phyloP scores from a whole-genome alignment of 2,329 filamentous ascomycete species.

The Penicillium expansum region DNA sequence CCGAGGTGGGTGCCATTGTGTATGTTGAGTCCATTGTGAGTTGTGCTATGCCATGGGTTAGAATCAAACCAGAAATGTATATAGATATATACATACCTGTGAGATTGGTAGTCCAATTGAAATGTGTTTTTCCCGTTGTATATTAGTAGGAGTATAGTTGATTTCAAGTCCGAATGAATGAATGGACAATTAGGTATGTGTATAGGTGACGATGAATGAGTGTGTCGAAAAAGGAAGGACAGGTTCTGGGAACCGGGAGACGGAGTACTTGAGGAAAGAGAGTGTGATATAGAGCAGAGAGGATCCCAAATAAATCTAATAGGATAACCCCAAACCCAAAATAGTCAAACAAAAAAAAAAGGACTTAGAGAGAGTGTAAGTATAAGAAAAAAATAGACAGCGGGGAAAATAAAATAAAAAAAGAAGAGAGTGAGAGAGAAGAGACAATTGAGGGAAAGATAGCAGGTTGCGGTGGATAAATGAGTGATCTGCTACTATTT shows the following conservation, averaged over 20 bases:
- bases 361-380: slow-evolving; percentile 26
- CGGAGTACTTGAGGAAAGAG: slow-evolving; percentile 26
- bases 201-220: slow-evolving; percentile 16
- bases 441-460: slow-evolving; percentile 15
- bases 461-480: slow-evolving; percentile 36
- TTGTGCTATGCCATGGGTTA: neutral
- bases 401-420: slow-evolving; percentile 26
- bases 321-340: slow-evolving; percentile 30
- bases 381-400: slow-evolving; percentile 11
- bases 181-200: slow-evolving; percentile 36
- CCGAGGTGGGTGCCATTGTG: slow-evolving; percentile 48
- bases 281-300: slow-evolving; percentile 32
- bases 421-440: slow-evolving; percentile 30
- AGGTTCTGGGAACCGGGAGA: slow-evolving; percentile 34
- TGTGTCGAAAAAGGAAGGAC: slow-evolving; percentile 33
- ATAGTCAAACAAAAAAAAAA: slow-evolving; percentile 25
- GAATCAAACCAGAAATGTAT: neutral
- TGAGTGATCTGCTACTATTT: slow-evolving; percentile 39
- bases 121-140: neutral
- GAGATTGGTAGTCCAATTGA: neutral
- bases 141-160: slow-evolving; percentile 6
- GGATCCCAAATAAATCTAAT: slow-evolving; percentile 23
- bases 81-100: slow-evolving; percentile 7
- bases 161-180: slow-evolving; percentile 24
- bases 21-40: slow-evolving; percentile 64